A percentile compares a stretch with the other conserved stretches of the same genome.
Conservation (phyloP, 495 filamentous ascomycete genomes). For the Aspergillus kassunensis region DNA sequence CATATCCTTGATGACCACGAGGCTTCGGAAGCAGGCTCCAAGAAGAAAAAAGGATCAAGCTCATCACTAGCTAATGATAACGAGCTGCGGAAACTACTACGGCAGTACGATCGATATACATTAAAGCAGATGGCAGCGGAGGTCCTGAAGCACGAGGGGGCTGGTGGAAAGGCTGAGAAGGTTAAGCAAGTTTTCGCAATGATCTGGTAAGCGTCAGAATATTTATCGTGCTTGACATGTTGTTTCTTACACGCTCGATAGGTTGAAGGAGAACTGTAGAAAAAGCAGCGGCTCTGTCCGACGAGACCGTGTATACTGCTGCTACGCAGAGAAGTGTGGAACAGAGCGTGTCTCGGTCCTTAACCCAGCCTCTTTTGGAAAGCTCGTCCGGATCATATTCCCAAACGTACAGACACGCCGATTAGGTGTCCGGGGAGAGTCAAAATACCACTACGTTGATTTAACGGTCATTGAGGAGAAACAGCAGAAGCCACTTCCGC, state of each 20-base stretch:
- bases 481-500: conserved; percentile 32
- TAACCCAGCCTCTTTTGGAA: conserved; percentile 96
- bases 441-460: conserved; percentile 97
- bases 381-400: conserved; percentile 92
- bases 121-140: conserved; percentile 82
- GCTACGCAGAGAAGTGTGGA: conserved; percentile 85
- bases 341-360: conserved; percentile 88
- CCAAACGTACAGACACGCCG: conserved; percentile 88
- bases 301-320: conserved; percentile 86
- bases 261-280: conserved; percentile 79
- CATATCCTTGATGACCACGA: conserved; percentile 60
- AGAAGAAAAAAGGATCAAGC: conserved; percentile 63
- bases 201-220: conserved; percentile 73
- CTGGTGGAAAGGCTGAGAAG: conserved; percentile 75
- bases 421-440: conserved; percentile 90
- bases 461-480: conserved; percentile 62
- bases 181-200: conserved; percentile 97
- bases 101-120: conserved; percentile 65
- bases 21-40: conserved; percentile 55
- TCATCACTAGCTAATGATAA: conserved; percentile 83
- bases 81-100: conserved; percentile 82
- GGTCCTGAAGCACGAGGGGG: conserved; percentile 67
- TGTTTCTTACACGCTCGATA: conserved; percentile 33
- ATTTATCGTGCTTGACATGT: neutral
- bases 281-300: conserved; percentile 82